Evolutionary conservation across 441 rosid species (phyloP).

Genomic region (Pelargonium myrrhifolium): DNA sequence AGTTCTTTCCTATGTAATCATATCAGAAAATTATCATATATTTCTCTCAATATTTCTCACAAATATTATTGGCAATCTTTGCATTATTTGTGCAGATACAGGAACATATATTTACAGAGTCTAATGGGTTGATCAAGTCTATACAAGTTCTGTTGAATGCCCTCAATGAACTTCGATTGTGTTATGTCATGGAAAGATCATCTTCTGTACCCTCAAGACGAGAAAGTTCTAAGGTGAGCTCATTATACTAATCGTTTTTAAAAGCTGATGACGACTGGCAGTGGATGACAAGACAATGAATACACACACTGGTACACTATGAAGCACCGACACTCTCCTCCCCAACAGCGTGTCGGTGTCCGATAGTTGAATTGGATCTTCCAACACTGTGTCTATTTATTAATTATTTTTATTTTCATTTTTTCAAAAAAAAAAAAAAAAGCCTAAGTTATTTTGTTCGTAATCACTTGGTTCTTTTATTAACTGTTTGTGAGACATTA

Average conservation of each 20-base stretch:
- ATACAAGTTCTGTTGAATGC: conserved; percentile 75
- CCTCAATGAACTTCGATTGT: conserved; percentile 83
- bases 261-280: neutral
- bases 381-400: no score
- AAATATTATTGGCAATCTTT: conserved; percentile 16
- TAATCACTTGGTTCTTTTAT: no score
- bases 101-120: conserved; percentile 60
- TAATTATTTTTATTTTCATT: no score
- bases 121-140: conserved; percentile 73
- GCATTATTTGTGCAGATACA: conserved; percentile 50
- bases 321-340: no score
- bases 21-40: no score
- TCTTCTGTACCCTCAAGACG: conserved; percentile 39
- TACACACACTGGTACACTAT: neutral
- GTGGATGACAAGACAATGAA: neutral
- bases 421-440: no score
- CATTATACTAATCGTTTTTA: conserved; percentile 10
- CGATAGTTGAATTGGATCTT: no score
- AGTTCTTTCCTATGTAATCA: no score
- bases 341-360: no score
- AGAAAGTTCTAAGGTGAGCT: conserved; percentile 56
- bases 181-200: conserved; percentile 57
- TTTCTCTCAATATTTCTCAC: no score
- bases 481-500: neutral
- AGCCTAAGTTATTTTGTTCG: no score